Evolutionary conservation across 352 stramenopile species (phyloP).

Genomic region (Pythium apleroticum): DNA sequence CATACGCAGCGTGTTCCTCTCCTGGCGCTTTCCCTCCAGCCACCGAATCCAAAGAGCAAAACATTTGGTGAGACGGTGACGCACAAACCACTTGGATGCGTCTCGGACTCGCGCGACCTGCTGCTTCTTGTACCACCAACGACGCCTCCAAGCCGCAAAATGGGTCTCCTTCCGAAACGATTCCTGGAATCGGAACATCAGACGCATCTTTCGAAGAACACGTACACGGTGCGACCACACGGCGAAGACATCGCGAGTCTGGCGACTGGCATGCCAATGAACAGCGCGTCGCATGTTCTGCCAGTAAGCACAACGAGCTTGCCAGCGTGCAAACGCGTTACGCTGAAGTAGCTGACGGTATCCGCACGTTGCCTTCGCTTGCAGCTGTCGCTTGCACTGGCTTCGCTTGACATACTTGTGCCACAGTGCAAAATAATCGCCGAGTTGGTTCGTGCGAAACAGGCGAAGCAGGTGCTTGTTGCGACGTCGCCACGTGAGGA

Average conservation of each 20-base stretch:
- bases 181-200: constrained; percentile 39
- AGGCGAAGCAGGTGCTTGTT: constrained; percentile 13
- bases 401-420: constrained; percentile 5
- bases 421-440: constrained; percentile 19
- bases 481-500: constrained; percentile 7
- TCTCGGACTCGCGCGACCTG: constrained; percentile 28
- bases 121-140: constrained; percentile 26
- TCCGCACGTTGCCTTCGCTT: background rate
- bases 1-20: constrained; percentile 31
- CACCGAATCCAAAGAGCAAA: constrained; percentile 42
- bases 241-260: background rate
- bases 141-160: constrained; percentile 49
- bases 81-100: constrained; percentile 35
- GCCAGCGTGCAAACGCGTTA: constrained; percentile 1
- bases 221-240: constrained; percentile 14
- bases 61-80: constrained; percentile 23
- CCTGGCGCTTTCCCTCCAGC: constrained; percentile 18
- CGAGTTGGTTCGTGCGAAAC: constrained; percentile 9
- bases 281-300: background rate
- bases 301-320: background rate
- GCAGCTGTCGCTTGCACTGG: constrained; percentile 1
- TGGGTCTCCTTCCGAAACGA: constrained; percentile 36
- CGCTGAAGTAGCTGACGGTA: constrained; percentile 1
- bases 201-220: constrained; percentile 38
- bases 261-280: background rate